These are phyloP conservation scores for Scutellaria baicalensis DNA, from an alignment of 257 asterid genomes.

Conservation along the genomic window DNA sequence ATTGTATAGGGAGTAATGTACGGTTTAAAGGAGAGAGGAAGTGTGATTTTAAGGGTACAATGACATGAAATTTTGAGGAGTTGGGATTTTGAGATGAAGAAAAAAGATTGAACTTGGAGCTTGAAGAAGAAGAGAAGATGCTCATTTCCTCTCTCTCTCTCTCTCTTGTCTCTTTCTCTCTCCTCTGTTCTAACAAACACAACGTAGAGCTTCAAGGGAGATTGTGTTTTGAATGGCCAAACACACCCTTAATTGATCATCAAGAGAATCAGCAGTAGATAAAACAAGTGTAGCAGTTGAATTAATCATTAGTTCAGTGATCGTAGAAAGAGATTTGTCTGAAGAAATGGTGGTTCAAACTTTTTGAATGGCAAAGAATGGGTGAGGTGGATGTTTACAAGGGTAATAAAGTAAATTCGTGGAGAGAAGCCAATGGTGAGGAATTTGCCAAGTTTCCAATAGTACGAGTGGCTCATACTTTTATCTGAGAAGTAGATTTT, in stretches of 20 bases:
- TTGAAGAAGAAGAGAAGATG: constrained; percentile 46
- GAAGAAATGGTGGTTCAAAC: background rate
- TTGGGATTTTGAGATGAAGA: constrained; percentile 43
- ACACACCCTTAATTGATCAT: constrained; percentile 9
- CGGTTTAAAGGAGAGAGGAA: constrained; percentile 26
- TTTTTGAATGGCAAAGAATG: background rate
- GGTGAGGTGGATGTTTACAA: background rate
- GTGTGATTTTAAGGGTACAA: constrained; percentile 30
- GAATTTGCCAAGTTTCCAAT: constrained; percentile 26
- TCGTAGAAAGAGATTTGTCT: background rate
- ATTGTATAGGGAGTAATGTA: constrained; percentile 26
- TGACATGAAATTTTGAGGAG: constrained; percentile 36
- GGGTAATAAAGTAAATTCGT: constrained; percentile 21
- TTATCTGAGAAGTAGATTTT: constrained; percentile 33
- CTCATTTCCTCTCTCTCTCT: constrained; percentile 25
- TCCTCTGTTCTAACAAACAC: constrained; percentile 12
- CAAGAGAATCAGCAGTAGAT: background rate
- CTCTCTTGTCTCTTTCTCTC: background rate
- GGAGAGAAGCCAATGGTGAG: constrained; percentile 17
- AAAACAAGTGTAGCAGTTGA: background rate
- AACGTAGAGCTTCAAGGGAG: background rate
- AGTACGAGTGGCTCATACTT: constrained; percentile 23
- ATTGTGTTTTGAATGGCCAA: constrained; percentile 12
- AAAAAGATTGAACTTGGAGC: constrained; percentile 49
- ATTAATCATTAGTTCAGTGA: background rate